Conservation (phyloP, 2,329 filamentous ascomycete genomes). For the Pseudopyrenochaeta lycopersici region DNA sequence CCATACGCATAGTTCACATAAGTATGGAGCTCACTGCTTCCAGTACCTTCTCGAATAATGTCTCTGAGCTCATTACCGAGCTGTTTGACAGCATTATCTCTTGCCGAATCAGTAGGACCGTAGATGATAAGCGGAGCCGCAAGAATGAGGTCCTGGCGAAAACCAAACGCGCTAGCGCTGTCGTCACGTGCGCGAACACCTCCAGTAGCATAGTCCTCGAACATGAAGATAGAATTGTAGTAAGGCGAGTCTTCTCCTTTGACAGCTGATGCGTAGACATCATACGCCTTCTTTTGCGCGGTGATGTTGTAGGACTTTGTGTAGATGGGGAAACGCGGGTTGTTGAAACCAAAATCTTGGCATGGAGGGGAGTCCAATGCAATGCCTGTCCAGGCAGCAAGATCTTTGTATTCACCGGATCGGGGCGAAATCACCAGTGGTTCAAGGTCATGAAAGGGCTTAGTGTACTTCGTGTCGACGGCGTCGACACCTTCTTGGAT, state of each 20-base stretch:
- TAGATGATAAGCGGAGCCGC: conserved; percentile 31
- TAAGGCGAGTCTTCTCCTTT: conserved; percentile 33
- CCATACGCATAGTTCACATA: conserved; percentile 50
- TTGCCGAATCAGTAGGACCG: conserved; percentile 7
- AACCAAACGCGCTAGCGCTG: conserved; percentile 37
- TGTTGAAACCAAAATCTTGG: conserved; percentile 36
- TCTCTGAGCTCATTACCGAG: conserved; percentile 28
- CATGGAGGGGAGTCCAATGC: conserved; percentile 34
- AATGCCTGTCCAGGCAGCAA: conserved; percentile 33
- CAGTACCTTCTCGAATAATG: conserved; percentile 27
- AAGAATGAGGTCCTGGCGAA: conserved; percentile 50
- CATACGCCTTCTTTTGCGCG: conserved; percentile 50
- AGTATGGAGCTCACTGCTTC: conserved; percentile 27
- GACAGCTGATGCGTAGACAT: conserved; percentile 48
- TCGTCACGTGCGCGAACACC: conserved; percentile 46
- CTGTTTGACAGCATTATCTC: conserved; percentile 19
- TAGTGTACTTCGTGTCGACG: conserved; percentile 29
- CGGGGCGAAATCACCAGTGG: conserved; percentile 20
- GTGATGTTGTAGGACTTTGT: conserved; percentile 42
- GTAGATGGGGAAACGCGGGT: conserved; percentile 36
- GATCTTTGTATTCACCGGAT: conserved; percentile 30
- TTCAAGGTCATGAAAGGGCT: conserved; percentile 26
- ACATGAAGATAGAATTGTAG: conserved; percentile 60
- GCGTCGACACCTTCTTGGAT: conserved; percentile 33
- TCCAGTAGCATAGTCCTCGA: conserved; percentile 63